Percentiles rank a stretch among this genome's conserved stretches.
These are phyloP conservation scores for Cladochytrium replicatum DNA, from an alignment of 192 early-diverging fungal species.

Conservation along the genomic window DNA sequence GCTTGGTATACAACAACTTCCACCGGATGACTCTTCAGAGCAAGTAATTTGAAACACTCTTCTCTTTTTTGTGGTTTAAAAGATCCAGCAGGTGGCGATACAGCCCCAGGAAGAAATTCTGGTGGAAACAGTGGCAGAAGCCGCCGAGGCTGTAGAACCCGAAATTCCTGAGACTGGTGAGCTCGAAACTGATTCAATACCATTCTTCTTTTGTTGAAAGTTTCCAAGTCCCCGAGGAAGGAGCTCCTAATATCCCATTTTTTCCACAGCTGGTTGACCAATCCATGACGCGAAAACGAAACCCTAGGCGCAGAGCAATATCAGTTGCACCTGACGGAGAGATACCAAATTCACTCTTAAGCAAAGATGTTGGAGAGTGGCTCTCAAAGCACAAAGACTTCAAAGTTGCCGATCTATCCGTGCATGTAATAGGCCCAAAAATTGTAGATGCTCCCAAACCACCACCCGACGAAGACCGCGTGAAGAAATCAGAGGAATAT, in stretches of 20 bases:
- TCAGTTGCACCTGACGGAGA: constrained; percentile 37
- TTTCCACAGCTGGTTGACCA: neutral
- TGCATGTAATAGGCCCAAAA: neutral
- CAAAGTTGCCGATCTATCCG: constrained; percentile 3
- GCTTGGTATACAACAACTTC: neutral
- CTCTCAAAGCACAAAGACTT: constrained; percentile 11
- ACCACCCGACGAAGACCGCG: constrained; percentile 2
- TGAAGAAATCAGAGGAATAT: constrained; percentile 31
- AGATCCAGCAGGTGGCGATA: neutral
- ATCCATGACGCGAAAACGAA: constrained; percentile 3
- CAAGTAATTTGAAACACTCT: neutral
- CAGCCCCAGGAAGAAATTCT: neutral
- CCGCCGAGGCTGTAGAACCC: neutral
- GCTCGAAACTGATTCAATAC: constrained; percentile 4
- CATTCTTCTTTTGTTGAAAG: constrained; percentile 8
- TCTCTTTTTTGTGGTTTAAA: neutral
- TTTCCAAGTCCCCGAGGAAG: constrained; percentile 6
- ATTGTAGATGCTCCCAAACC: neutral
- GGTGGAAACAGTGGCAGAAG: neutral
- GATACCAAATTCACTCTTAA: constrained; percentile 34
- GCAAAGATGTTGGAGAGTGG: constrained; percentile 22
- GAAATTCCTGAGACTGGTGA: constrained; percentile 11
- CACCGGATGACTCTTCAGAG: neutral
- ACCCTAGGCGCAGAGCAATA: neutral
- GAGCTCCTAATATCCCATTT: neutral